These are phyloP conservation scores for Priceomyces carsonii DNA, from an alignment of 805 yeast genomes.

Conservation along the genomic window DNA sequence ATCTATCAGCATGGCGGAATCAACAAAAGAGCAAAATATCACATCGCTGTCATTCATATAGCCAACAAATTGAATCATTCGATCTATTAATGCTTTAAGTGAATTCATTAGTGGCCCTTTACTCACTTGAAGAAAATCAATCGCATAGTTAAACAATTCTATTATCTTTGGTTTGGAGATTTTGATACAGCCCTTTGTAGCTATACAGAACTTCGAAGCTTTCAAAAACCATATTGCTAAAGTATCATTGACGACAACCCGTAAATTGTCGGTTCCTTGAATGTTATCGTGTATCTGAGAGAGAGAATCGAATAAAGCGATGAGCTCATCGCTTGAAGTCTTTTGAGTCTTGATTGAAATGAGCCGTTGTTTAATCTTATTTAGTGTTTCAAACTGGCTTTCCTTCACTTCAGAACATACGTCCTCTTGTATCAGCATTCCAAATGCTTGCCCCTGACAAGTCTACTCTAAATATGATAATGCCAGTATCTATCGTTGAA, in stretches of 20 bases:
- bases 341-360: no score
- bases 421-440: no score
- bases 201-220: constrained; percentile 17
- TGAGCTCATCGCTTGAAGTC: no score
- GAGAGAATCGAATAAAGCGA: constrained; percentile 1
- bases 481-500: no score
- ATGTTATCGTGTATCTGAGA: constrained; percentile 1
- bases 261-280: constrained; percentile 3
- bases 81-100: constrained; percentile 57
- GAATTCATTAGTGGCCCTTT: constrained; percentile 74
- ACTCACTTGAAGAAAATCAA: constrained; percentile 71
- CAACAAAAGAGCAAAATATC: constrained; percentile 26
- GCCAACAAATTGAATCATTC: constrained; percentile 44
- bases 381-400: no score
- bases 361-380: no score
- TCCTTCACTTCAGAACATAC: no score
- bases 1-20: constrained; percentile 8
- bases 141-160: constrained; percentile 46
- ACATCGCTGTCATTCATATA: constrained; percentile 16
- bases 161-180: neutral
- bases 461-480: no score
- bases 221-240: constrained; percentile 67
- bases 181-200: neutral
- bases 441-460: no score
- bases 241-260: constrained; percentile 56